A percentile compares a stretch with the other conserved stretches of the same genome.
phyloP scores from a whole-genome alignment of 169 alveolate genomes.

The Cyclospora cayetanensis region DNA sequence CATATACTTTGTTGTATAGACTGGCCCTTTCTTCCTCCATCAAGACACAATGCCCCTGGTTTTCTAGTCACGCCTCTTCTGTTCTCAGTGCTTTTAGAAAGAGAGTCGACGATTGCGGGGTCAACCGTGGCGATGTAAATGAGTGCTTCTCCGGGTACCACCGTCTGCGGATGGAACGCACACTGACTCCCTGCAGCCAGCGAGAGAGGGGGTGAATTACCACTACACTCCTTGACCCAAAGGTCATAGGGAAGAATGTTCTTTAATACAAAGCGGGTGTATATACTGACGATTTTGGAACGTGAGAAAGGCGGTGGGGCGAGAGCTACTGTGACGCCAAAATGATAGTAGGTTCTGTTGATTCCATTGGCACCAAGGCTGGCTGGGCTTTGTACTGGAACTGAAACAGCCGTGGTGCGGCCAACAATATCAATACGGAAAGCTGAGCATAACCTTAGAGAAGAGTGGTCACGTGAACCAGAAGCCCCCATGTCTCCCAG shows the following conservation, averaged over 20 bases:
- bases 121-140: constrained; percentile 50
- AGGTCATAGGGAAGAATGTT: constrained; percentile 7
- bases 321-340: constrained; percentile 59
- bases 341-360: neutral
- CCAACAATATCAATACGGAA: constrained; percentile 69
- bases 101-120: constrained; percentile 30
- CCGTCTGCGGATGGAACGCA: constrained; percentile 64
- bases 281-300: constrained; percentile 60
- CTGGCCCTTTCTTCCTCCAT: constrained; percentile 10
- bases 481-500: constrained; percentile 11
- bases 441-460: constrained; percentile 20
- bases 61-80: neutral
- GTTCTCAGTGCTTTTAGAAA: neutral
- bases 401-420: constrained; percentile 51
- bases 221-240: constrained; percentile 61
- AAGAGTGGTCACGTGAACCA: neutral
- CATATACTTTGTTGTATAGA: constrained; percentile 14
- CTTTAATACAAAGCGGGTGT: constrained; percentile 68
- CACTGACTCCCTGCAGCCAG: constrained; percentile 32
- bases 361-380: neutral
- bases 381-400: neutral
- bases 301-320: constrained; percentile 75
- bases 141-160: constrained; percentile 65
- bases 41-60: neutral
- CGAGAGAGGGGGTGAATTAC: constrained; percentile 38